Conservation (phyloP, 2,329 filamentous ascomycete species). For the Aspergillus pseudoglaucus region DNA sequence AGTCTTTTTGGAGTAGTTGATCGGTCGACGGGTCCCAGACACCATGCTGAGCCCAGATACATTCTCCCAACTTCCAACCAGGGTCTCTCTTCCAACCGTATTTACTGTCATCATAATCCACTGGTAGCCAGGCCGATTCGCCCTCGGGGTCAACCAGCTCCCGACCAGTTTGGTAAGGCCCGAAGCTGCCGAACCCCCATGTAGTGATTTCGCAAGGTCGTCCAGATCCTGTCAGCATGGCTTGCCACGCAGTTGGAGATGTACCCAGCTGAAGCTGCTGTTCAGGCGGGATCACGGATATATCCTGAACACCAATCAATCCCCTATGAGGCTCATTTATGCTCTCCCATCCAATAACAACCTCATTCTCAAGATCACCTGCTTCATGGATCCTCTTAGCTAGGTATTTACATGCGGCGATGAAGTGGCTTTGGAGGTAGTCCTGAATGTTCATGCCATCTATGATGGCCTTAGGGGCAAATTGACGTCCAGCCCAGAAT, state of each 20-base stretch:
- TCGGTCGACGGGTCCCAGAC: conserved; percentile 84
- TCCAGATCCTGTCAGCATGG: conserved; percentile 84
- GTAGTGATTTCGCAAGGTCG: conserved; percentile 82
- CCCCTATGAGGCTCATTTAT: conserved; percentile 93
- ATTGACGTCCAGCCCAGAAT: conserved; percentile 85
- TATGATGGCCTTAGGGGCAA: conserved; percentile 92
- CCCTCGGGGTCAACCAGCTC: conserved; percentile 82
- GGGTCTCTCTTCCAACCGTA: conserved; percentile 89
- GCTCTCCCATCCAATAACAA: conserved; percentile 92
- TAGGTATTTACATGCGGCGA: conserved; percentile 71
- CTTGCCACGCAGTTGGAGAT: conserved; percentile 89
- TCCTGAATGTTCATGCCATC: conserved; percentile 95
- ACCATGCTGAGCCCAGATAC: conserved; percentile 93
- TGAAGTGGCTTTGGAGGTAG: conserved; percentile 81
- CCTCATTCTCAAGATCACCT: conserved; percentile 75
- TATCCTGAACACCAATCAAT: conserved; percentile 73
- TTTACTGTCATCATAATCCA: conserved; percentile 73
- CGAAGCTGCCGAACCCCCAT: conserved; percentile 90
- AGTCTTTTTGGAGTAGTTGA: conserved; percentile 71
- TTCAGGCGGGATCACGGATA: conserved; percentile 73
- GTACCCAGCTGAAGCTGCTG: conserved; percentile 91
- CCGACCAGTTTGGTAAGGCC: conserved; percentile 81
- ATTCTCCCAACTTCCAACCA: conserved; percentile 87
- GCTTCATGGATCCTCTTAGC: conserved; percentile 82
- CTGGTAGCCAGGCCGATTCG: conserved; percentile 73